phyloP scores from a whole-genome alignment of 768 basidiomycete species.

The Mycena alexandri region DNA sequence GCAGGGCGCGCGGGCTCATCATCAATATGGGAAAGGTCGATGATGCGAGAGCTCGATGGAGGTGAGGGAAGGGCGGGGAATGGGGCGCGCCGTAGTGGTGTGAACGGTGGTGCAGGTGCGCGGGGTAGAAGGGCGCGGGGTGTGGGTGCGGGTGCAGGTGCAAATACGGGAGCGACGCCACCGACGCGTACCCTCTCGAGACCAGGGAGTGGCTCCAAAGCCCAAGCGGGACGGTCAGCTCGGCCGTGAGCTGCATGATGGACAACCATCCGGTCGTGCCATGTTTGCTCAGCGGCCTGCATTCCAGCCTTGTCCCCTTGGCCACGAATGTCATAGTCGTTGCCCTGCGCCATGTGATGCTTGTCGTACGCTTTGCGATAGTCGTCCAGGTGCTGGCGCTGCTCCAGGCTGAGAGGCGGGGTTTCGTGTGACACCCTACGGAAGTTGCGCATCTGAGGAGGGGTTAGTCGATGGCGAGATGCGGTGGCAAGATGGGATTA shows the following conservation, averaged over 20 bases:
- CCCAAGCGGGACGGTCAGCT: slow-evolving; percentile 14
- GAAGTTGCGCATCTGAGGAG: background rate
- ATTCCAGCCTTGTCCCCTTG: background rate
- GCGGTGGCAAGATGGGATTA: background rate
- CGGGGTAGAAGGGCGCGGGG: background rate
- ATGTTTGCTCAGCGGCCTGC: slow-evolving; percentile 22
- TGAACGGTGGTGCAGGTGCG: background rate
- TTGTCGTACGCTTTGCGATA: background rate
- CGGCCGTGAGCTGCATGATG: slow-evolving; percentile 10
- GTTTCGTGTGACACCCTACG: background rate
- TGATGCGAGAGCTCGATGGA: slow-evolving; percentile 4
- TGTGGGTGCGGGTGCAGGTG: background rate
- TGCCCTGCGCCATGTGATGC: slow-evolving; percentile 6
- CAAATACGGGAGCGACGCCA: too few relatives aligned
- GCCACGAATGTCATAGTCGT: background rate
- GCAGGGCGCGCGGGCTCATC: background rate
- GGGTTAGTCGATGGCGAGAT: background rate
- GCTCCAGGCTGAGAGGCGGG: background rate
- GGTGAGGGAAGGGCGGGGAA: slow-evolving; percentile 2
- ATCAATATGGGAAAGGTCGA: background rate
- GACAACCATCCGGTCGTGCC: slow-evolving; percentile 11
- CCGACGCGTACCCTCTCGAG: background rate
- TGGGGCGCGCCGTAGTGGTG: background rate
- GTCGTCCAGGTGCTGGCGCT: background rate
- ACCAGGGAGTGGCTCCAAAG: too few relatives aligned